Conservation (phyloP, 2,329 filamentous ascomycete genomes). For the Penicillium sp. region DNA sequence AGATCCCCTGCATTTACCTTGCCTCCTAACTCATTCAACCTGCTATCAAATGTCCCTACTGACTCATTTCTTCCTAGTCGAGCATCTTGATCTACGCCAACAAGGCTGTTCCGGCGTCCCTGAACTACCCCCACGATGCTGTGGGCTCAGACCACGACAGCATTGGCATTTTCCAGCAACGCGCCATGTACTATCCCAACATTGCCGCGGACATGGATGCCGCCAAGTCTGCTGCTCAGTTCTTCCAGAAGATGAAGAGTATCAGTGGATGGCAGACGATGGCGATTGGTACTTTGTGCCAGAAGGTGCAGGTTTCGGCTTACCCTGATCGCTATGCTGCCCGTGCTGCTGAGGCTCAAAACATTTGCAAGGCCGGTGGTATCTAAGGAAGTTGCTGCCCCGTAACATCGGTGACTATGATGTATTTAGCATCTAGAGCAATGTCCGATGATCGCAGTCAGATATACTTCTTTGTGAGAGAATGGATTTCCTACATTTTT, state of each 20-base stretch:
- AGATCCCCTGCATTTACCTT: neutral
- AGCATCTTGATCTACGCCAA: constrained; percentile 18
- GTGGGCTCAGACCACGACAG: constrained; percentile 20
- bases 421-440: too few relatives aligned
- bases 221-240: constrained; percentile 16
- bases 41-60: too few relatives aligned
- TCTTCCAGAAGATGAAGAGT: constrained; percentile 16
- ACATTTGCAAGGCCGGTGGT: constrained; percentile 13
- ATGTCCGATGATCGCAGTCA: too few relatives aligned
- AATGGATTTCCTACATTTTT: too few relatives aligned
- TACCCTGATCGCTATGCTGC: constrained; percentile 11
- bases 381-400: constrained; percentile 1
- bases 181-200: constrained; percentile 15
- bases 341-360: constrained; percentile 10
- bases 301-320: constrained; percentile 20
- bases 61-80: constrained; percentile 3
- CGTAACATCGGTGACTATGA: too few relatives aligned
- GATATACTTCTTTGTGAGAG: too few relatives aligned
- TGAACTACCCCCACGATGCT: constrained; percentile 17
- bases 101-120: constrained; percentile 13
- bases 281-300: constrained; percentile 17
- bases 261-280: constrained; percentile 18
- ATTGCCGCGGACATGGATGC: constrained; percentile 19
- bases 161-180: constrained; percentile 23
- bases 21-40: neutral